Conservation (phyloP, 129 eudicot species). For the Escallonia herrerae region DNA sequence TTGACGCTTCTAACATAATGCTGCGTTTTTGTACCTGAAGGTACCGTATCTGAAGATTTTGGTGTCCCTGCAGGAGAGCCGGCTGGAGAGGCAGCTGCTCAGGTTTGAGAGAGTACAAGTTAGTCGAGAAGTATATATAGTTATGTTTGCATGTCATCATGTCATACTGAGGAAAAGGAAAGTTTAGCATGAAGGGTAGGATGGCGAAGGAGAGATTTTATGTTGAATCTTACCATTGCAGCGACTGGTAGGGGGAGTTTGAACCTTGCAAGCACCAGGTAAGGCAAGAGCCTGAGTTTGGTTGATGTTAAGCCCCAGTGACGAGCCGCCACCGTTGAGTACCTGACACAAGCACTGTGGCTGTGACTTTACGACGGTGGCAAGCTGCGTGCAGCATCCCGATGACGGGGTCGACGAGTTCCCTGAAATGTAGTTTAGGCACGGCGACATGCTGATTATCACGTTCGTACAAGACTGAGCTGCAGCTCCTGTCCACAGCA, state of each 20-base stretch:
- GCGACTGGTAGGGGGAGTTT: constrained; percentile 22
- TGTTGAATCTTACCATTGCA: constrained; percentile 31
- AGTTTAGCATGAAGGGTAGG: not conserved
- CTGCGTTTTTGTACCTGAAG: constrained; percentile 16
- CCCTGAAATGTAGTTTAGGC: constrained; percentile 30
- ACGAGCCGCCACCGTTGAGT: constrained; percentile 29
- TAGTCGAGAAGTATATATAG: not conserved
- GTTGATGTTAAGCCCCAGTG: constrained; percentile 27
- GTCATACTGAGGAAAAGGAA: too few species aligned
- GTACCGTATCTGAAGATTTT: constrained; percentile 23
- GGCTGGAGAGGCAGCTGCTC: constrained; percentile 43
- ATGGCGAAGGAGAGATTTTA: not conserved
- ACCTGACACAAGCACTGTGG: constrained; percentile 43
- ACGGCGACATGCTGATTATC: constrained; percentile 37
- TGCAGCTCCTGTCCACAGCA: constrained; percentile 5
- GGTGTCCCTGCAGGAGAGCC: constrained; percentile 40
- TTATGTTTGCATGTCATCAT: too few species aligned
- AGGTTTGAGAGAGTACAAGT: constrained; percentile 1
- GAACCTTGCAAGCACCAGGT: constrained; percentile 33
- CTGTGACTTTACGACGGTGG: constrained; percentile 22
- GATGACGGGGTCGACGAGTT: constrained; percentile 24
- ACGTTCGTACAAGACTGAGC: constrained; percentile 27
- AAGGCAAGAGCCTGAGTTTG: constrained; percentile 32
- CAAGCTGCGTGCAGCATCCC: constrained; percentile 46
- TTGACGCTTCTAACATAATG: not conserved